Conservation (phyloP, 192 early-diverging fungal species). For the Haplosporangium gracile region DNA sequence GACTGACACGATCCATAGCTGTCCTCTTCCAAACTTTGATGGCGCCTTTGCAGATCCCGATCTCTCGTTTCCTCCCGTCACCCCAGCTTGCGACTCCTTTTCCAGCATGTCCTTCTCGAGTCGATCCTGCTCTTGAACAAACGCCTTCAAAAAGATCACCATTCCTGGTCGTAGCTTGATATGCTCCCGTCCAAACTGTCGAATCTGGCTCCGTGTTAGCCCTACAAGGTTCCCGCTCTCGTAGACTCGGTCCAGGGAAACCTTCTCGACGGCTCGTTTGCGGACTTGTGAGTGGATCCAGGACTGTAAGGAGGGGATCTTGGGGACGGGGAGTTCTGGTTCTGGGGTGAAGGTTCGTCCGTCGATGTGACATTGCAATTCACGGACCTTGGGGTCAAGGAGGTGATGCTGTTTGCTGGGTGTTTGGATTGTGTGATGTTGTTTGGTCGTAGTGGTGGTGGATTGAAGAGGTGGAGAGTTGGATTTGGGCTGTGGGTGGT, state of each 20-base stretch:
- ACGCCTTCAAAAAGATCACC: conserved; percentile 25
- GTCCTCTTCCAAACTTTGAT: conserved; percentile 9
- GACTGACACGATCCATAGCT: conserved; percentile 46
- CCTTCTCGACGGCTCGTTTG: conserved; percentile 44
- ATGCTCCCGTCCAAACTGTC: conserved; percentile 38
- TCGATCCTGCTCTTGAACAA: conserved; percentile 34
- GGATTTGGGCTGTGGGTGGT: conserved; percentile 10
- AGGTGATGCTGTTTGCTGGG: conserved; percentile 13
- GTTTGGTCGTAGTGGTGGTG: background rate
- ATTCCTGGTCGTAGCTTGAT: conserved; percentile 36
- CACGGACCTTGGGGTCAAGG: conserved; percentile 17
- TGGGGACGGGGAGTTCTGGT: conserved; percentile 30
- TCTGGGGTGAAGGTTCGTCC: conserved; percentile 43
- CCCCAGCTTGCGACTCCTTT: background rate
- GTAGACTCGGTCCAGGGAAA: conserved; percentile 40
- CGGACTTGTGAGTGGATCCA: conserved; percentile 52
- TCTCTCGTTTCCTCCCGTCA: background rate
- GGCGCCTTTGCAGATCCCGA: background rate
- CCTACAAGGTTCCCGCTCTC: conserved; percentile 49
- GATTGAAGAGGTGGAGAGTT: background rate
- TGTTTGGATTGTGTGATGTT: background rate
- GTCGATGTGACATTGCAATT: conserved; percentile 40
- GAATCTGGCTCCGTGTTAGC: conserved; percentile 27
- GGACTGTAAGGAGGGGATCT: conserved; percentile 39
- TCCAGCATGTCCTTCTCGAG: background rate